Percentiles rank a stretch among this genome's conserved stretches.
phyloP scores from a whole-genome alignment of 2,329 filamentous ascomycete species.

The Nakataea oryzae region DNA sequence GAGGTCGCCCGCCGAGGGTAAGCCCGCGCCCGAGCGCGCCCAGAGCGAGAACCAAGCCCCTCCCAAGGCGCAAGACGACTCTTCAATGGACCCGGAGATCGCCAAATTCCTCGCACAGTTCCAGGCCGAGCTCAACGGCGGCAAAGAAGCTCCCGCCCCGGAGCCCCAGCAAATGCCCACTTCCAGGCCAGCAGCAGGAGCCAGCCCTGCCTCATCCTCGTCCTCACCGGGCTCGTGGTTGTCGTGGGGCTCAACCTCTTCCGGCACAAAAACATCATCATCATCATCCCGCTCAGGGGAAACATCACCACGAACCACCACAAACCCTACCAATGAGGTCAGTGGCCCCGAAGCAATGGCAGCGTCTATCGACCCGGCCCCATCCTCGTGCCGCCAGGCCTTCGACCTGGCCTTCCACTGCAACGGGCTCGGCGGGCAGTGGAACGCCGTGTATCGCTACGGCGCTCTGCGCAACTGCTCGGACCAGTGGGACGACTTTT shows the following conservation, averaged over 20 bases:
- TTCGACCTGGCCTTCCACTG: constrained; percentile 95
- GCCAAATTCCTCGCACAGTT: constrained; percentile 42
- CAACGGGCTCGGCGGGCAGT: constrained; percentile 83
- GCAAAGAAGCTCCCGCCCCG: constrained; percentile 1
- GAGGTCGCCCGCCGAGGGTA: constrained; percentile 12
- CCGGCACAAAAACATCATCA: constrained; percentile 11
- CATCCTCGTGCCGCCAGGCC: constrained; percentile 79
- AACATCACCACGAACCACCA: not conserved
- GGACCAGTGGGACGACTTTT: constrained; percentile 87
- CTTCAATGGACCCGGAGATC: constrained; percentile 36
- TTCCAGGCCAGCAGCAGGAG: constrained; percentile 9
- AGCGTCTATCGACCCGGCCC: constrained; percentile 64
- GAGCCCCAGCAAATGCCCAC: constrained; percentile 12
- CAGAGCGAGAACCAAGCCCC: not conserved
- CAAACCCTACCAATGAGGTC: constrained; percentile 4
- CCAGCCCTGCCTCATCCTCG: constrained; percentile 14
- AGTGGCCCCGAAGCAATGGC: constrained; percentile 35
- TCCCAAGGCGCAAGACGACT: constrained; percentile 3
- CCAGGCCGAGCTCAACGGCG: constrained; percentile 19
- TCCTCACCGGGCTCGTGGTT: constrained; percentile 16
- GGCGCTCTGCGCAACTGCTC: constrained; percentile 67
- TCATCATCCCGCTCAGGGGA: constrained; percentile 3
- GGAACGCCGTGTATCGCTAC: constrained; percentile 82
- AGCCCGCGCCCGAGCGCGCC: constrained; percentile 4
- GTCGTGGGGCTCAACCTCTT: constrained; percentile 6